These are phyloP conservation scores for Senna siamea DNA, from an alignment of 306 rosid species.

Conservation along the genomic window DNA sequence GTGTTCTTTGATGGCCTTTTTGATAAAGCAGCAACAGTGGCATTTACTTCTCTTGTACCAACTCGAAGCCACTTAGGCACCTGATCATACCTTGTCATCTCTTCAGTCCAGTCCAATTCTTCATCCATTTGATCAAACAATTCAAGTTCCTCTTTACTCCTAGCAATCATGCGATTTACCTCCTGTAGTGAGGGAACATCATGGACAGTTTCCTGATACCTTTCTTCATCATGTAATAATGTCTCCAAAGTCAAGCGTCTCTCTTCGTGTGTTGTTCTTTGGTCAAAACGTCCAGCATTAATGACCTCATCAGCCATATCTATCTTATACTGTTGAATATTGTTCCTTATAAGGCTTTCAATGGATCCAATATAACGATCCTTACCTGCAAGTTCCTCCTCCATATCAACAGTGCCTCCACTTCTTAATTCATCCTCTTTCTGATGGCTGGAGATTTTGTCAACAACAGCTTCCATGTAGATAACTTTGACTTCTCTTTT, in stretches of 20 bases:
- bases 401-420: conserved; percentile 81
- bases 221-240: conserved; percentile 92
- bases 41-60: conserved; percentile 80
- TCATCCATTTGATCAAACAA: conserved; percentile 99
- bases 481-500: conserved; percentile 95
- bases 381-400: conserved; percentile 97
- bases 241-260: conserved; percentile 96
- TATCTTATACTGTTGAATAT: conserved; percentile 96
- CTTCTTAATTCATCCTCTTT: conserved; percentile 92
- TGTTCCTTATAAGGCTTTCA: conserved; percentile 94
- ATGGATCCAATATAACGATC: conserved; percentile 96
- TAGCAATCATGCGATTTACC: conserved; percentile 99
- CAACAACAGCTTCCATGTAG: conserved; percentile 99
- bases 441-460: conserved; percentile 85
- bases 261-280: conserved; percentile 98
- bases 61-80: conserved; percentile 96
- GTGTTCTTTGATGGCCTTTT: conserved; percentile 72
- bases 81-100: conserved; percentile 79
- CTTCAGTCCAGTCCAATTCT: conserved; percentile 89
- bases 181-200: conserved; percentile 97
- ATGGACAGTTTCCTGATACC: conserved; percentile 94
- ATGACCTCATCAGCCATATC: conserved; percentile 99
- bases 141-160: conserved; percentile 90
- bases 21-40: conserved; percentile 75
- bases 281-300: conserved; percentile 99